Evolutionary conservation across 2,329 filamentous ascomycete genomes (phyloP).

Genomic region (Apiospora phragmitis): DNA sequence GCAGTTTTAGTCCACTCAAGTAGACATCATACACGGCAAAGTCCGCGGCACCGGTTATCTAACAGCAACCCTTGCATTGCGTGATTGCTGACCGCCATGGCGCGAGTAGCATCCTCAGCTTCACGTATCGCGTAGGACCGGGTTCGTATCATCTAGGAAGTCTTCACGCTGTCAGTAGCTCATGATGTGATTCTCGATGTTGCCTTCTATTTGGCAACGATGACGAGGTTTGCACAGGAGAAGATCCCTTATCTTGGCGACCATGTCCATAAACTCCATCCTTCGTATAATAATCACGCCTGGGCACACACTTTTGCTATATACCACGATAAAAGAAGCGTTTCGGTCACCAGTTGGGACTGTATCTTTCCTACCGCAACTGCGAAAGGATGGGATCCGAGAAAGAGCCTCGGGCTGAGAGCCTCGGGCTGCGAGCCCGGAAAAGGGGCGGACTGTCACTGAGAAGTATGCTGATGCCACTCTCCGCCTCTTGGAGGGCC

Average conservation of each 20-base stretch:
- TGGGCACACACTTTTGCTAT: not conserved
- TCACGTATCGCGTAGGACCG: not conserved
- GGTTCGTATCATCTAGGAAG: not conserved
- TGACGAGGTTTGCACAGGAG: not conserved
- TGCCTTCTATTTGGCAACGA: not conserved
- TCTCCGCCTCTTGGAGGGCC: constrained; percentile 34
- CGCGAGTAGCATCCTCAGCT: not conserved
- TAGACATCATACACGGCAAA: not conserved
- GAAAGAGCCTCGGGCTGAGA: not conserved
- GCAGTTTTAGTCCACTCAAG: not conserved
- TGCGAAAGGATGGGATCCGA: not conserved
- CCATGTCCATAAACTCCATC: not conserved
- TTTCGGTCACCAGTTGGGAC: too few species aligned
- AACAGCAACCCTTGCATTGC: not conserved
- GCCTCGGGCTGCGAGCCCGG: not conserved
- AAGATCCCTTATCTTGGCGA: not conserved
- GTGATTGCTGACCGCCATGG: not conserved
- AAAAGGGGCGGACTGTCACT: not conserved
- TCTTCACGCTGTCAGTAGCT: not conserved
- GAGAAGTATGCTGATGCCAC: constrained; percentile 37
- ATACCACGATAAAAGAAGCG: not conserved
- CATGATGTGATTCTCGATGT: not conserved
- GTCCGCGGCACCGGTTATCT: not conserved
- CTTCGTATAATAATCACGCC: not conserved
- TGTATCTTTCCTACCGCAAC: not conserved